Conservation (phyloP, 1,284 basidiomycete species). For the Cutaneotrichosporon mucoides region DNA sequence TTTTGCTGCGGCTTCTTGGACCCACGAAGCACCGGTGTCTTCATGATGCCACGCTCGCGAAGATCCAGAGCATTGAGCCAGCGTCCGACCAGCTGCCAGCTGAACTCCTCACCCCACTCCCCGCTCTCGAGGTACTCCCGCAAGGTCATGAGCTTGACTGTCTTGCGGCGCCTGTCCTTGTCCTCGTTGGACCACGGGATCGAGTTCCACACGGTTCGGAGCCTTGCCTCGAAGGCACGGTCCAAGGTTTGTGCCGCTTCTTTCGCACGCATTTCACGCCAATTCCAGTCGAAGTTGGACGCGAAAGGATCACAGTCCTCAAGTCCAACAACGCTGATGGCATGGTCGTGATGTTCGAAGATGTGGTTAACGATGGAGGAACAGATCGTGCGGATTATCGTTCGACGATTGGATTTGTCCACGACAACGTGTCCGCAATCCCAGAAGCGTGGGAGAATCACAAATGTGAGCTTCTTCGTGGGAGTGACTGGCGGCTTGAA, state of each 20-base stretch:
- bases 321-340: slow-evolving; percentile 6
- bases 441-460: slow-evolving; percentile 5
- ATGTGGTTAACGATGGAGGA: neutral
- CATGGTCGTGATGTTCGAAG: neutral
- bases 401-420: no score
- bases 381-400: neutral
- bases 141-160: neutral
- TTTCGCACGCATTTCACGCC: no score
- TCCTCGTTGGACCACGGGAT: neutral
- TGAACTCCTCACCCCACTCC: slow-evolving; percentile 8
- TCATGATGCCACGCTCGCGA: neutral
- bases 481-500: neutral
- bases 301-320: slow-evolving; percentile 9
- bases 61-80: slow-evolving; percentile 6
- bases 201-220: no score
- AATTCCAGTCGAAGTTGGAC: neutral
- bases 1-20: neutral
- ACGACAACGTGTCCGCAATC: neutral
- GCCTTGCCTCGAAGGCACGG: no score
- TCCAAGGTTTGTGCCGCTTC: no score
- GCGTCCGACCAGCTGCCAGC: slow-evolving; percentile 2
- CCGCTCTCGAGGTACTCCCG: slow-evolving; percentile 5
- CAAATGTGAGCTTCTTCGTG: slow-evolving; percentile 1
- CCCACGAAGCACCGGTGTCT: neutral
- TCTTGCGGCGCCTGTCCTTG: neutral